Evolutionary conservation across 768 basidiomycete species (phyloP), one percentile per base, ranked within the genome.

Genomic region (Kwoniella shandongensis): DNA sequence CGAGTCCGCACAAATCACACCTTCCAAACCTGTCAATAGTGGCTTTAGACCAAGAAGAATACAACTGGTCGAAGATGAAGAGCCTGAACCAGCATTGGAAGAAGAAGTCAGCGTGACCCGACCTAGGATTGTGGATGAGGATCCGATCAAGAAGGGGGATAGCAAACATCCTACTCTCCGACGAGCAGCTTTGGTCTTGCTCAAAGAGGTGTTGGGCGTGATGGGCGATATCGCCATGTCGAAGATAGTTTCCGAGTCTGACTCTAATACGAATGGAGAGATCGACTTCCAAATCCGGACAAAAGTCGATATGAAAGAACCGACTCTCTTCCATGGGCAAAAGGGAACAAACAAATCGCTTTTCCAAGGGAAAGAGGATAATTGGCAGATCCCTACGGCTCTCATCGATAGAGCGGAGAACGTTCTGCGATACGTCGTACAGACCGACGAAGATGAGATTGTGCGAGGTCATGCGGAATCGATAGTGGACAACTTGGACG

Each of bases 121-220:
- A 22, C 60, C 59, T 2, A 20, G 59, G 25, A 61, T 59, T 1
- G 44, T 65, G 22, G 63, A 65, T 52, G 27, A 26, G 0, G 64
- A 68, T 18, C 70, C 70, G 3, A 57, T 49, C 17, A 32, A 44
- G 20, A 41, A 7, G 7, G 40, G 53, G 18, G 62, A 71, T 64
- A 61, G 87, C 0, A 89, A 85, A 70, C 81, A 88, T 45, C 89
- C 93, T 0, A 82, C 89, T 0, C 79, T 97, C 3, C 83, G 93
- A 29, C 86, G 94, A 39, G 86, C 89, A 1, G 91, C 89, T 0
- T 70, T 96, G n/a, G 86, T 92, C 65, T 87, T 96, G 72, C 79
- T 94, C 40, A 80, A 84, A 0, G 69, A 86, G 8, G 78, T 91
- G 29, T 74, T 91, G n/a, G 17, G 81, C 82, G n/a, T 81, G 85